Evolutionary conservation across 2,329 filamentous ascomycete species (phyloP).

Genomic region (Fusarium sp.): DNA sequence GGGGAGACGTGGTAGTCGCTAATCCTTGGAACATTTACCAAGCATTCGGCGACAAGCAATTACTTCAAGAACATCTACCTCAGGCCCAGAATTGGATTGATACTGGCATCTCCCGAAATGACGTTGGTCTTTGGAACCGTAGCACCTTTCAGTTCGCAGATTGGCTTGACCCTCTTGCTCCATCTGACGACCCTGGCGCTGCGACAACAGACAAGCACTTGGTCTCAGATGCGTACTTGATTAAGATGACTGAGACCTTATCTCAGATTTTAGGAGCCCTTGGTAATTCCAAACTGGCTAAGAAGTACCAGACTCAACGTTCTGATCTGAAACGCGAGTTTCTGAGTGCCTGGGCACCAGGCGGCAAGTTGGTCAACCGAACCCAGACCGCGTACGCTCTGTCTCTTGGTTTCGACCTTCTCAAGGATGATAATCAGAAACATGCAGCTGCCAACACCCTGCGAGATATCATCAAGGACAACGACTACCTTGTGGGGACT

Average conservation of each 20-base stretch:
- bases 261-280: slow-evolving; percentile 51
- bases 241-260: slow-evolving; percentile 54
- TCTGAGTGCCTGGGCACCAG: slow-evolving; percentile 48
- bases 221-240: slow-evolving; percentile 60
- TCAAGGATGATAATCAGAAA: slow-evolving; percentile 34
- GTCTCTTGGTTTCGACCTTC: slow-evolving; percentile 54
- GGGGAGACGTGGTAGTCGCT: slow-evolving; percentile 27
- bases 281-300: slow-evolving; percentile 42
- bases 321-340: slow-evolving; percentile 44
- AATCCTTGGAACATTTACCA: slow-evolving; percentile 31
- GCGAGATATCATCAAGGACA: slow-evolving; percentile 49
- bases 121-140: slow-evolving; percentile 46
- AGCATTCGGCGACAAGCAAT: slow-evolving; percentile 2
- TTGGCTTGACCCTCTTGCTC: slow-evolving; percentile 60
- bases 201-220: slow-evolving; percentile 54
- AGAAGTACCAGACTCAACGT: slow-evolving; percentile 38
- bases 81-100: slow-evolving; percentile 40
- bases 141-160: slow-evolving; percentile 54
- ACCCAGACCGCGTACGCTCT: slow-evolving; percentile 57
- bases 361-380: slow-evolving; percentile 49
- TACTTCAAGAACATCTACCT: neutral
- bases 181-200: slow-evolving; percentile 50
- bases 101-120: slow-evolving; percentile 5
- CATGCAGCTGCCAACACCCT: slow-evolving; percentile 41
- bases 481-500: slow-evolving; percentile 54